Base-by-base conservation (phyloP, 1,284 basidiomycete species). In the Sanghuangporus baumii region DNA sequence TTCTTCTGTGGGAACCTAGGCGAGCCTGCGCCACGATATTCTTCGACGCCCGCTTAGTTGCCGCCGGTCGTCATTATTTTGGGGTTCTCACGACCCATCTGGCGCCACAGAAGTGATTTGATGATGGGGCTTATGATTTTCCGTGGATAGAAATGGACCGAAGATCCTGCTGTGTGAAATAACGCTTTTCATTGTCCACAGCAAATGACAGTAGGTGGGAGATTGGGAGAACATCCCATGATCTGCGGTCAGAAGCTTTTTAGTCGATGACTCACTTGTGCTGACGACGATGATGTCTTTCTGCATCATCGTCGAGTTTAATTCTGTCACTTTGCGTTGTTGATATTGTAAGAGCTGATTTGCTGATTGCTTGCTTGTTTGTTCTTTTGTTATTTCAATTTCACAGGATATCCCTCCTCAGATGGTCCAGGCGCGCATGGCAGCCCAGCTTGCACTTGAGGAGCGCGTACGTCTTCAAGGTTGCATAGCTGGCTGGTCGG, bases 381-480 rank as follows among this genome's bases (percentile, higher is more conserved):
- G 16, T 48, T 48, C 16, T 48, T 31, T 54, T 31, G 9, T 18
- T 18, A 16, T 54, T 37, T 34, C 23, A 7, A 16, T 31, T 47
- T 37, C 20, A 18, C 55, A 63, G 50, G 57, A 41, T 12, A 66
- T 60, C 47, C 58, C 61, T 31, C 37, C 47, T 31, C 12, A 64
- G 51, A 72, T 70, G 67, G 60, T 46, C 12, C 74, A 75, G 62
- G 81, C 78, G 52, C 74, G 74, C 11, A 64, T 72, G 50, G 79
- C 76, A 4, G 66, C 79, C 34, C 66, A 68, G 62, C 69, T 79
- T 60, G 76, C 75, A 26, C 68, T 82, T 37, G 67, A 72, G 6
- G 80, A 81, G 62, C 71, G 77, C 46, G 74, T 75, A 14, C 66
- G 82, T n/a, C 69, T 81, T 23, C 77, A 81, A 63, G 76, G 77